Percentiles rank a stretch among this genome's conserved stretches.
Evolutionary conservation across 1,139 yeast genomes (phyloP).

Genomic region (Suhomyces guaymorum): DNA sequence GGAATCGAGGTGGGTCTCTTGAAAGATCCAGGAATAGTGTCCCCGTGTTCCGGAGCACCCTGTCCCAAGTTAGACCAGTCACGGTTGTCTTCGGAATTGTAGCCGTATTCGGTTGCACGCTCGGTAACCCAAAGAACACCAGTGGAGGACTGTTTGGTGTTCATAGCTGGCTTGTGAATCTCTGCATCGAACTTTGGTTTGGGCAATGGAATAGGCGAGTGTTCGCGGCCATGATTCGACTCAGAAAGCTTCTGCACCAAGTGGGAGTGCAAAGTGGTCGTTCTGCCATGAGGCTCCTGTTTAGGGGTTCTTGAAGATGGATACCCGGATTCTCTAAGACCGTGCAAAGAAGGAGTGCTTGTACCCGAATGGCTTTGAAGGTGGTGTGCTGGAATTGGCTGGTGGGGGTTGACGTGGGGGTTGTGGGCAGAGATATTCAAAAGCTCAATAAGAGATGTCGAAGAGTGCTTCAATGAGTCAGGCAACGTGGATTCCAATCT

Average conservation of each 20-base stretch:
- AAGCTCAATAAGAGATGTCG: slow-evolving; percentile 43
- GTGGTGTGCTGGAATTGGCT: slow-evolving; percentile 2
- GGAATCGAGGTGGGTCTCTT: slow-evolving; percentile 55
- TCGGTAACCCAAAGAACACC: slow-evolving; percentile 75
- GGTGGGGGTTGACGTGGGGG: slow-evolving; percentile 10
- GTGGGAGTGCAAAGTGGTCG: slow-evolving; percentile 15
- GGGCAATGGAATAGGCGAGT: slow-evolving; percentile 56
- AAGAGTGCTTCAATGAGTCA: slow-evolving; percentile 42
- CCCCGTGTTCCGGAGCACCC: slow-evolving; percentile 73
- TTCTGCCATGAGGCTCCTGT: slow-evolving; percentile 12
- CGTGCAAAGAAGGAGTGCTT: slow-evolving; percentile 11
- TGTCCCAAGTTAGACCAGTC: slow-evolving; percentile 70
- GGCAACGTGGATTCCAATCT: slow-evolving; percentile 48
- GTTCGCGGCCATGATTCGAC: slow-evolving; percentile 39
- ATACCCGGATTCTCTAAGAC: slow-evolving; percentile 14
- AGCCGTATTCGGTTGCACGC: slow-evolving; percentile 64
- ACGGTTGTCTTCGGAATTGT: slow-evolving; percentile 45
- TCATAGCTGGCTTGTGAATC: slow-evolving; percentile 61
- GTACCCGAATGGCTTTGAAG: slow-evolving; percentile 3
- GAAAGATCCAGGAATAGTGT: slow-evolving; percentile 60
- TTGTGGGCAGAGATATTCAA: slow-evolving; percentile 8
- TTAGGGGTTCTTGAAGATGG: slow-evolving; percentile 27
- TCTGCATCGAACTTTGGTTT: slow-evolving; percentile 47
- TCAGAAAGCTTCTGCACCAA: slow-evolving; percentile 34
- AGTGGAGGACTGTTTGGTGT: slow-evolving; percentile 62